phyloP scores from a whole-genome alignment of 2,329 filamentous ascomycete species.

The Aspergillus sp. region DNA sequence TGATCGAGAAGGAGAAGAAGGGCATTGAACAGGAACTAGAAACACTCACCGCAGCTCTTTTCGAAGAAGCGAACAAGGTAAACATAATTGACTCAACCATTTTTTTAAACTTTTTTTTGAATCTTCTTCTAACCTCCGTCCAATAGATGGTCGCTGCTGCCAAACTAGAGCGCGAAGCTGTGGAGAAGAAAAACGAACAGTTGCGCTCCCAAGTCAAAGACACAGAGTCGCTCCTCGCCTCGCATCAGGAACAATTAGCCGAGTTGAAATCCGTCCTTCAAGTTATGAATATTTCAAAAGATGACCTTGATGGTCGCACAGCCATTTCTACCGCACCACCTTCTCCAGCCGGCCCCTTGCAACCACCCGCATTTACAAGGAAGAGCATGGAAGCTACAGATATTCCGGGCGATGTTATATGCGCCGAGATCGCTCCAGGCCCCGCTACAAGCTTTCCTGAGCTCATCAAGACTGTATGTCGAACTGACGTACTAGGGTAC shows the following conservation, averaged over 20 bases:
- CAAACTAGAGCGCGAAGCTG: constrained; percentile 76
- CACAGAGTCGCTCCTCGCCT: constrained; percentile 79
- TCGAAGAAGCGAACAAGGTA: constrained; percentile 92
- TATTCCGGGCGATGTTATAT: constrained; percentile 49
- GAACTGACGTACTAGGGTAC: constrained; percentile 77
- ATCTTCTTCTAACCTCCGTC: background rate
- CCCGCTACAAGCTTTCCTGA: constrained; percentile 75
- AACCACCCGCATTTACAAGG: constrained; percentile 55
- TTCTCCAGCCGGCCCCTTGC: constrained; percentile 66
- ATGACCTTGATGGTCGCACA: constrained; percentile 69
- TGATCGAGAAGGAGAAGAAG: constrained; percentile 76
- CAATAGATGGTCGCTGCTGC: constrained; percentile 83
- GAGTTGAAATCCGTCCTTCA: constrained; percentile 94
- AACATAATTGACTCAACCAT: background rate
- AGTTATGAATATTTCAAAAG: constrained; percentile 69
- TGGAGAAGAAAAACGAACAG: constrained; percentile 84
- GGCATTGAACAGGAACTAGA: constrained; percentile 91
- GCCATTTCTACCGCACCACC: constrained; percentile 70
- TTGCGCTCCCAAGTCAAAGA: constrained; percentile 82
- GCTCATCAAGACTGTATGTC: constrained; percentile 77
- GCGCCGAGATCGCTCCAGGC: constrained; percentile 58
- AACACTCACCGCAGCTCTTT: constrained; percentile 85
- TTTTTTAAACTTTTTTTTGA: background rate
- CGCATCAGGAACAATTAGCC: constrained; percentile 87
- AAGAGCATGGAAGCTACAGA: constrained; percentile 62